Base-by-base conservation (phyloP, 495 filamentous ascomycete species). In the Aspergillus bridgeri region DNA sequence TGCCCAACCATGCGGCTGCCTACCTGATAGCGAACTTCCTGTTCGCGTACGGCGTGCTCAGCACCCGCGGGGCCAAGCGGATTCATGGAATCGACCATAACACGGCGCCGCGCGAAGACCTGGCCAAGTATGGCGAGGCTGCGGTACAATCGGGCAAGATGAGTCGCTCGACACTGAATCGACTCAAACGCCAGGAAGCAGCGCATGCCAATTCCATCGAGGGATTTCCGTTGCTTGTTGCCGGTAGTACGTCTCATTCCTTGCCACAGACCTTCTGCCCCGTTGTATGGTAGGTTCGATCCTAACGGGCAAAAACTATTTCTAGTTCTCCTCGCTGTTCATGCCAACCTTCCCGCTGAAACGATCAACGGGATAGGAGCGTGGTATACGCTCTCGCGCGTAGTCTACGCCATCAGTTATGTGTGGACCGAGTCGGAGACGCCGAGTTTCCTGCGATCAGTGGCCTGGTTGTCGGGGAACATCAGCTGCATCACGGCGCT, bases 141-240 rank as follows among this genome's bases (percentile, higher is more conserved):
- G 78, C 78, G 1, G 79, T 84, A 17, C 61, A 73, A 38, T 63
- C 69, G 22, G 81, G 79, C 43, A 81, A 81, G 62, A 69, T 84
- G 25, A 77, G 66, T 8, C 73, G 74, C 42, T 51, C 57, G 17
- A 68, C 71, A 46, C 67, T 82, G 42, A 64, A 77, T 29, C 76
- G 69, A 63, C 58, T 84, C 19, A 75, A 75, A 64, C 74, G 79
- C 1, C 63, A 68, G 61, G 78, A 81, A 59, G 65, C 72, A 0
- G 76, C 79, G 17, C 75, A 80, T 59, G 72, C 69, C 11, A 83
- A 82, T 61, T 64, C 75, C 0, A 64, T 81, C 5, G 81, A 83
- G 63, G 71, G 75, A 22, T 83, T 69, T 57, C 48, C 76, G 0
- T 55, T 83, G 7, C 78, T 83, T 61, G 75, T 72, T 5, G 75